A percentile compares a stretch with the other conserved stretches of the same genome.
These are phyloP conservation scores for Puccinia horiana DNA, from an alignment of 1,284 basidiomycete species.

Conservation along the genomic window DNA sequence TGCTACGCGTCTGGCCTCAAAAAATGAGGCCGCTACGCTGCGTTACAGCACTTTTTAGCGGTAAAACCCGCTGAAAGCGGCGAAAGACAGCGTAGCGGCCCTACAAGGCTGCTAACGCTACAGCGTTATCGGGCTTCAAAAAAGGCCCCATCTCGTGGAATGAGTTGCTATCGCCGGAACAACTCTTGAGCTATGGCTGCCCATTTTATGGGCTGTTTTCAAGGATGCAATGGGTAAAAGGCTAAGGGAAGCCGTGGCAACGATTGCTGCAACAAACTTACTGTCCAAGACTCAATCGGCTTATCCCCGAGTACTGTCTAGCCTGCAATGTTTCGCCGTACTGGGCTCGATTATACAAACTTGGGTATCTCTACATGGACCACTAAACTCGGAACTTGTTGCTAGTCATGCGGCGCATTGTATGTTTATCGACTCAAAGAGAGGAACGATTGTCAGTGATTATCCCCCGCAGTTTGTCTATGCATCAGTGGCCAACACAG, in stretches of 20 bases:
- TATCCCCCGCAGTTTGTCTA: background rate
- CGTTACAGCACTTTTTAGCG: no score
- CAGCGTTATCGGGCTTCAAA: no score
- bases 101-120: no score
- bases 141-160: no score
- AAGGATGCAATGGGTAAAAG: no score
- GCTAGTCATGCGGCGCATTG: background rate
- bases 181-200: background rate
- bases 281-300: background rate
- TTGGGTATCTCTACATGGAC: background rate
- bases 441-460: background rate
- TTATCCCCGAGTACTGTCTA: background rate
- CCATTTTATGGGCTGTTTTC: background rate
- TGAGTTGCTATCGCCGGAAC: background rate
- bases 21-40: no score
- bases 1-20: no score
- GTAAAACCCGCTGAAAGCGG: no score
- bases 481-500: background rate
- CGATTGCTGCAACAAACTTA: background rate
- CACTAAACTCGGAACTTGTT: background rate
- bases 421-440: background rate
- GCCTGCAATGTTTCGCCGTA: background rate
- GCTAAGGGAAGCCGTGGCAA: no score
- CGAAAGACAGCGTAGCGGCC: no score
- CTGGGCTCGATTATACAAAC: background rate